Evolutionary conservation across 495 filamentous ascomycete genomes (phyloP).

Genomic region (Melanomma pulvis-pyrius): DNA sequence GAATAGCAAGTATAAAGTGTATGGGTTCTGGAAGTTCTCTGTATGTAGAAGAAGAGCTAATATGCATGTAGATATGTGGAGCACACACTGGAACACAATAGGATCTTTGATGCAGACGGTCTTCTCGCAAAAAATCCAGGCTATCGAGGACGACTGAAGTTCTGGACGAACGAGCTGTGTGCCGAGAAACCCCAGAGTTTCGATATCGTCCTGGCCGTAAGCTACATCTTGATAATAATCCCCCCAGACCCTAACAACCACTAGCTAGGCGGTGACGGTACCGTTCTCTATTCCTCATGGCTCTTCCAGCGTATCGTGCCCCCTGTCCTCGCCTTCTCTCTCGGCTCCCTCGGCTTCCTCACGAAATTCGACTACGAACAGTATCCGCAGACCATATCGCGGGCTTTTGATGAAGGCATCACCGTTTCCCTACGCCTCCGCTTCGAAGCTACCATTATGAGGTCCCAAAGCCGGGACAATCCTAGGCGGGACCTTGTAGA

Average conservation of each 20-base stretch:
- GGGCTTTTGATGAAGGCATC: slow-evolving; percentile 79
- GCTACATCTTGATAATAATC: slow-evolving; percentile 10
- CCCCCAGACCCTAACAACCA: not conserved
- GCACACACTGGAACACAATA: slow-evolving; percentile 67
- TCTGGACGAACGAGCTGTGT: slow-evolving; percentile 82
- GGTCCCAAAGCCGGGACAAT: slow-evolving; percentile 56
- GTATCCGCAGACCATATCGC: slow-evolving; percentile 68
- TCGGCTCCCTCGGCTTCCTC: slow-evolving; percentile 91
- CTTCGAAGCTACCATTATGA: slow-evolving; percentile 95
- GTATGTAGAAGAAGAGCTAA: not conserved
- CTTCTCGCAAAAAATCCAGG: slow-evolving; percentile 61
- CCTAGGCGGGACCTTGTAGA: slow-evolving; percentile 70
- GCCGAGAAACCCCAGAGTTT: slow-evolving; percentile 78
- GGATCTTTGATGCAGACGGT: slow-evolving; percentile 68
- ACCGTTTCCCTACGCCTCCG: slow-evolving; percentile 83
- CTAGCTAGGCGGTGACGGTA: slow-evolving; percentile 89
- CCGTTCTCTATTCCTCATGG: slow-evolving; percentile 94
- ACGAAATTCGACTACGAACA: slow-evolving; percentile 92
- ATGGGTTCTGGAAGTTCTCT: slow-evolving; percentile 1
- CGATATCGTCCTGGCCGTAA: slow-evolving; percentile 82
- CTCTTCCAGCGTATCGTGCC: slow-evolving; percentile 96
- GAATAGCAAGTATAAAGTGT: slow-evolving; percentile 42
- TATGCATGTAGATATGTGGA: slow-evolving; percentile 65
- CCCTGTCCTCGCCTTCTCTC: slow-evolving; percentile 85
- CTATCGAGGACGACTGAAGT: slow-evolving; percentile 65